These are phyloP conservation scores for Eucalyptus tenuipes DNA, from an alignment of 345 rosid species.

Conservation along the genomic window DNA sequence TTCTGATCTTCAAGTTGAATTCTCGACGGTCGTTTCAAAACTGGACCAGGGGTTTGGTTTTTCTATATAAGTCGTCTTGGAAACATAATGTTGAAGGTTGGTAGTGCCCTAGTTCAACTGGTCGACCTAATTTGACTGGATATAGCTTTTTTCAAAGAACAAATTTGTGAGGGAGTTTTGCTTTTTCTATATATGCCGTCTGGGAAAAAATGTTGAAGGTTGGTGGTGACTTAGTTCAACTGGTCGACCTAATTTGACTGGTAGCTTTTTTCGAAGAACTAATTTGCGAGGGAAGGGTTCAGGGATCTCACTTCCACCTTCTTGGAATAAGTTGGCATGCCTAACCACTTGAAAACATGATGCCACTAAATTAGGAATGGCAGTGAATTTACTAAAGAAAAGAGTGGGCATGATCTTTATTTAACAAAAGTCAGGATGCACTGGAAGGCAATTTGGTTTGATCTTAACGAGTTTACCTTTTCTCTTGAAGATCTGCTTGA, in stretches of 20 bases:
- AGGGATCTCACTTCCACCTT: background rate
- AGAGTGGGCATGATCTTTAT: background rate
- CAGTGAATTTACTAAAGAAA: background rate
- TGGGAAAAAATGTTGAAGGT: background rate
- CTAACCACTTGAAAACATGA: background rate
- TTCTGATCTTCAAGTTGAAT: background rate
- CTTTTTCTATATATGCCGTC: background rate
- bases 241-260: background rate
- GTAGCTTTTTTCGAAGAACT: background rate
- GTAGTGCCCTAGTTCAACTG: background rate
- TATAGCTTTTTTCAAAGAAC: background rate
- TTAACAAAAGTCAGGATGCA: background rate
- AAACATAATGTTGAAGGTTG: background rate
- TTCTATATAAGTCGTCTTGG: background rate
- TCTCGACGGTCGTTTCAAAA: background rate
- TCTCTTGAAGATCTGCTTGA: background rate
- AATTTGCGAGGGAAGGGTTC: background rate
- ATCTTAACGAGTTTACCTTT: background rate
- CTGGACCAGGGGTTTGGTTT: background rate
- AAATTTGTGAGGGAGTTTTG: background rate
- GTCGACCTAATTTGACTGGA: background rate
- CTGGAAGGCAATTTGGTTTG: background rate
- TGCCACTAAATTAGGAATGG: background rate
- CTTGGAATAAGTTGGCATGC: background rate
- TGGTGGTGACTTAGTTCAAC: background rate